Conservation (phyloP, 1,284 basidiomycete species). For the Megacollybia platyphylla region DNA sequence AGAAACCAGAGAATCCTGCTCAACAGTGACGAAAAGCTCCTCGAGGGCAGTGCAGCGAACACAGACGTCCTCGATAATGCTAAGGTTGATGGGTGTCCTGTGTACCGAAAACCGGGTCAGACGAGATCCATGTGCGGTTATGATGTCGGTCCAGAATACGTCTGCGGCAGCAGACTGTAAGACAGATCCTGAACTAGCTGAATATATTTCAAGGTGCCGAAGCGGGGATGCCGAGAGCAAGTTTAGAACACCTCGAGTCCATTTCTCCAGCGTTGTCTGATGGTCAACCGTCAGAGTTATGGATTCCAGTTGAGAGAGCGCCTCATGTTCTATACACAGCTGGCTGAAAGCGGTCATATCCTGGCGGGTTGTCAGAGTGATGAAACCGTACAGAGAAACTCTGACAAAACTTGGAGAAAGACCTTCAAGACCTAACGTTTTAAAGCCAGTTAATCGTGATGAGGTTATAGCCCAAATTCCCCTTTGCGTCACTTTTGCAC, state of each 20-base stretch:
- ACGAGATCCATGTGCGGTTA: slow-evolving; percentile 32
- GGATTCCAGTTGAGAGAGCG: slow-evolving; percentile 32
- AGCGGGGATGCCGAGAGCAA: slow-evolving; percentile 35
- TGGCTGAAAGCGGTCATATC: slow-evolving; percentile 35
- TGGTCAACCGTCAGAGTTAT: slow-evolving; percentile 46
- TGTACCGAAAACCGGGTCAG: slow-evolving; percentile 52
- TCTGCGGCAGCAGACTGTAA: slow-evolving; percentile 25
- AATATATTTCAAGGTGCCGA: slow-evolving; percentile 49
- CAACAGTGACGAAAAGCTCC: slow-evolving; percentile 47
- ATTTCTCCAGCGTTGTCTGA: slow-evolving; percentile 20
- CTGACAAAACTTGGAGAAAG: slow-evolving; percentile 49
- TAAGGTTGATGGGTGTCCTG: slow-evolving; percentile 39
- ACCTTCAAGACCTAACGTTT: slow-evolving; percentile 47
- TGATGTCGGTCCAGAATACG: slow-evolving; percentile 35
- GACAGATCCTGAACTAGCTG: slow-evolving; percentile 21
- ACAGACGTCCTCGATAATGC: slow-evolving; percentile 42
- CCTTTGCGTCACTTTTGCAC: slow-evolving; percentile 49
- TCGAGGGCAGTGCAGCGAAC: slow-evolving; percentile 35
- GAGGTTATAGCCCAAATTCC: slow-evolving; percentile 40
- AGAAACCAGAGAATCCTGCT: slow-evolving; percentile 31
- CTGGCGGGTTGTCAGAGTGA: slow-evolving; percentile 16
- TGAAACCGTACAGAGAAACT: not conserved
- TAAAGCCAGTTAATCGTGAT: slow-evolving; percentile 28
- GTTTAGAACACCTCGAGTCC: slow-evolving; percentile 27
- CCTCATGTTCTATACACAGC: slow-evolving; percentile 18